These are phyloP conservation scores for Pisolithus sp. DNA, from an alignment of 768 basidiomycete genomes.

Conservation along the genomic window DNA sequence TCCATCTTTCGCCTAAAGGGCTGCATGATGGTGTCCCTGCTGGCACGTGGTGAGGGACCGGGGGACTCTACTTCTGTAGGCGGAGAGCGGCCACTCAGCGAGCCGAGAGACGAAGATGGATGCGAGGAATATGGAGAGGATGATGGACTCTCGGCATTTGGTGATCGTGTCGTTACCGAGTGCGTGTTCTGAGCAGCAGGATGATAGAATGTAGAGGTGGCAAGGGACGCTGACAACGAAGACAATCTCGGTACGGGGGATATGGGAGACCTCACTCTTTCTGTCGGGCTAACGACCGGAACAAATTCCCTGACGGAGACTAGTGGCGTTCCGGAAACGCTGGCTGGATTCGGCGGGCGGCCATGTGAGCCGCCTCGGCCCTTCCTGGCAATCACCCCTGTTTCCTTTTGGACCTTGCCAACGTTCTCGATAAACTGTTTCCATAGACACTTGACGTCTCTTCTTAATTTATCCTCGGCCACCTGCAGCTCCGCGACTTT, in stretches of 20 bases:
- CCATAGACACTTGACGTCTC: conserved; percentile 62
- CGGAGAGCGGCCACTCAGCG: conserved; percentile 14
- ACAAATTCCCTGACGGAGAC: conserved; percentile 50
- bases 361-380: conserved; percentile 18
- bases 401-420: conserved; percentile 37
- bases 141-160: conserved; percentile 14
- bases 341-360: conserved; percentile 11
- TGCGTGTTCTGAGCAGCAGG: conserved; percentile 31
- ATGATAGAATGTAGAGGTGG: conserved; percentile 51
- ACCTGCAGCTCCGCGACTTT: conserved; percentile 53
- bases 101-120: conserved; percentile 25
- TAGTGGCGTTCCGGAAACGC: conserved; percentile 28
- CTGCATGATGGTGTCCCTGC: conserved; percentile 22
- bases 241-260: conserved; percentile 42
- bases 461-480: conserved; percentile 47
- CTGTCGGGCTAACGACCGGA: conserved; percentile 35
- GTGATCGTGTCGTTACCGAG: conserved; percentile 10
- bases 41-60: conserved; percentile 16
- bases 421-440: conserved; percentile 46
- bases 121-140: conserved; percentile 33
- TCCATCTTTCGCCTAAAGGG: conserved; percentile 44
- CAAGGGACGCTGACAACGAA: conserved; percentile 66
- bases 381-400: conserved; percentile 14
- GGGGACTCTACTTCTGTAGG: conserved; percentile 18
- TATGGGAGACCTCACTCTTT: conserved; percentile 33